Base-by-base conservation (phyloP, 169 alveolate species). In the Eimeria acervulina region DNA sequence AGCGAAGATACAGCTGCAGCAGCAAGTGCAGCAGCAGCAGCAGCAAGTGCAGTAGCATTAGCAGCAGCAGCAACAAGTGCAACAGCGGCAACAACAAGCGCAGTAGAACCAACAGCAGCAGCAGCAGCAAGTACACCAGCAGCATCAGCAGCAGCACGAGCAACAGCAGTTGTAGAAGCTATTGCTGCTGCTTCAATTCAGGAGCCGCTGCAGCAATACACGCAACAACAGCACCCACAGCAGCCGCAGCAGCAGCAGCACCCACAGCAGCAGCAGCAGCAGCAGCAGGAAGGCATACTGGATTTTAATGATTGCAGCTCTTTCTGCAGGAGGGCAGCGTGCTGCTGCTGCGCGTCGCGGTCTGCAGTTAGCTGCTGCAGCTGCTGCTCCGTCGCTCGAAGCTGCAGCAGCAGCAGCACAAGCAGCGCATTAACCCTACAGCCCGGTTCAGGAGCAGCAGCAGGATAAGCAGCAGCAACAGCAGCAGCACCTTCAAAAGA, bases 341-440 rank as follows among this genome's bases (percentile, higher is more conserved):
- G 85, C 51, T 74, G 85, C 55, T 74, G 85, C 51, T 74, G 85
- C 26, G 85, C 85, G 51, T 74, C 85, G 28, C 85, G 28, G 42
- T 74, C 85, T 13, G 85, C 42, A 10, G 40, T 74, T 26, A 74
- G 42, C 42, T 28, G 85, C 85, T 31, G 55, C 85, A 74, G 85
- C 85, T 74, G 85, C 51, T 74, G 55, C 85, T 74, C 85, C 12
- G 85, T 74, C 55, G 28, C 55, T 8, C 85, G 85, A 44, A 74
- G 85, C 85, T 74, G 85, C 85, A 74, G 51, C 42, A 74, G 36
- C 81, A 17, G 81, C 81, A n/a, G n/a, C n/a, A n/a, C n/a, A n/a
- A n/a, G n/a, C n/a, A n/a, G n/a, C n/a, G n/a, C n/a, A n/a, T n/a
- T n/a, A n/a, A n/a, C n/a, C n/a, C n/a, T n/a, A n/a, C n/a, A n/a